phyloP scores from a whole-genome alignment of 306 rosid genomes.

The Aeschynomene evenia region DNA sequence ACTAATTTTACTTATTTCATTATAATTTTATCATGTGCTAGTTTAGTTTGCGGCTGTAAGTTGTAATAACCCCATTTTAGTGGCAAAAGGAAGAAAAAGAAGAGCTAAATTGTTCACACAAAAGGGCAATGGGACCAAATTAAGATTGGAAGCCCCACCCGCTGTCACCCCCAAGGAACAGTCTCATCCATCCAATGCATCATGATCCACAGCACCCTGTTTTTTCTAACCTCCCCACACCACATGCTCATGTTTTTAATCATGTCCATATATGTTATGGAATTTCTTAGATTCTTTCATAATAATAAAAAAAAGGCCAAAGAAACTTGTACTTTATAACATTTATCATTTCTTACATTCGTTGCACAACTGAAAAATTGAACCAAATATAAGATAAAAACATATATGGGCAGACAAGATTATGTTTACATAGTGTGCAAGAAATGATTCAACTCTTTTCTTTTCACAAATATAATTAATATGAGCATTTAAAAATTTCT shows the following conservation, averaged over 20 bases:
- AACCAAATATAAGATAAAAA: too few relatives aligned
- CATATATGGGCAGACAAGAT: too few relatives aligned
- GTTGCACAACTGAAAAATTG: too few relatives aligned
- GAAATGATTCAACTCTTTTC: too few relatives aligned
- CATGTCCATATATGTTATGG: not conserved
- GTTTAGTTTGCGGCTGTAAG: not conserved
- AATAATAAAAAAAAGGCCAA: too few relatives aligned
- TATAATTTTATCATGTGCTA: not conserved
- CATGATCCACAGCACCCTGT: constrained; percentile 17
- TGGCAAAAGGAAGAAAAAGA: not conserved
- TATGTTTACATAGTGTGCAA: too few relatives aligned
- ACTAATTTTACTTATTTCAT: not conserved
- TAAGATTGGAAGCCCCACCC: not conserved
- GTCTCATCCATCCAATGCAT: constrained; percentile 27
- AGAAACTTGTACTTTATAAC: too few relatives aligned
- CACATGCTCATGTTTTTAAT: constrained; percentile 32
- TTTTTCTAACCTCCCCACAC: not conserved
- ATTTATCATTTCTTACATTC: too few relatives aligned
- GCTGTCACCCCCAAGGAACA: constrained; percentile 17
- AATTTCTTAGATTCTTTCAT: too few relatives aligned
- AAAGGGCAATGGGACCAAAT: not conserved
- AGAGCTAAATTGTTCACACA: not conserved
- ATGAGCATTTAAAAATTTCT: too few relatives aligned
- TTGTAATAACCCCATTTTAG: not conserved
- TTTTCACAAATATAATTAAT: too few relatives aligned